These are phyloP conservation scores for Saksenaea oblongispora DNA, from an alignment of 371 early-diverging fungal genomes.

Conservation along the genomic window DNA sequence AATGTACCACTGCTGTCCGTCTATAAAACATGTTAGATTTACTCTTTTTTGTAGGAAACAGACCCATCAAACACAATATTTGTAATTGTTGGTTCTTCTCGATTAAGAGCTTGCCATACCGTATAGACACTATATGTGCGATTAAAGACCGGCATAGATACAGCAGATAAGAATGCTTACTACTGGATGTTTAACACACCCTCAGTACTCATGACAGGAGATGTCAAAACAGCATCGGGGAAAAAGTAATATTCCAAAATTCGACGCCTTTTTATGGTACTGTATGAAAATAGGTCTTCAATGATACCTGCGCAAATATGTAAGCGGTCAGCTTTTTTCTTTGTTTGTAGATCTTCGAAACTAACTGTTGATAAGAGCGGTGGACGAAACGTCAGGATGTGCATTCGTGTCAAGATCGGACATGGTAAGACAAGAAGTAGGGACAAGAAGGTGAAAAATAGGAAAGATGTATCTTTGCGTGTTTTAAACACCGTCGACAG, in stretches of 20 bases:
- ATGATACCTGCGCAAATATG: slow-evolving; percentile 30
- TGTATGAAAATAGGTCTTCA: slow-evolving; percentile 44
- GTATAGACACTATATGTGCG: slow-evolving; percentile 49
- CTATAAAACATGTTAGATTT: slow-evolving; percentile 21
- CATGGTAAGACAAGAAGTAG: background rate
- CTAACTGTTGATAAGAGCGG: background rate
- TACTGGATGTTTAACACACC: slow-evolving; percentile 60
- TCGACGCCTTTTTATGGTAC: slow-evolving; percentile 34
- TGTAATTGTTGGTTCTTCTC: slow-evolving; percentile 54
- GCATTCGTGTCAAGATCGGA: background rate
- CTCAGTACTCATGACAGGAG: slow-evolving; percentile 59
- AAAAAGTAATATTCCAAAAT: slow-evolving; percentile 48
- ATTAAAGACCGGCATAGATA: background rate
- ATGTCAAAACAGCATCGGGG: slow-evolving; percentile 39
- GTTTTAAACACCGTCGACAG: background rate
- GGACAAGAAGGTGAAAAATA: background rate
- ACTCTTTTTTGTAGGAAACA: background rate
- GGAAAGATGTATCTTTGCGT: background rate
- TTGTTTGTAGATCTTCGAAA: background rate
- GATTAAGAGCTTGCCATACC: slow-evolving; percentile 64
- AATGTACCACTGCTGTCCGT: slow-evolving; percentile 51
- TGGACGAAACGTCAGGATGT: background rate
- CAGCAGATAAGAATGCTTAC: slow-evolving; percentile 18
- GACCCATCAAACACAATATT: slow-evolving; percentile 63
- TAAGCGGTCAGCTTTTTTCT: background rate